Conservation (phyloP, 2,329 filamentous ascomycete genomes). For the Claviceps pazoutovae region DNA sequence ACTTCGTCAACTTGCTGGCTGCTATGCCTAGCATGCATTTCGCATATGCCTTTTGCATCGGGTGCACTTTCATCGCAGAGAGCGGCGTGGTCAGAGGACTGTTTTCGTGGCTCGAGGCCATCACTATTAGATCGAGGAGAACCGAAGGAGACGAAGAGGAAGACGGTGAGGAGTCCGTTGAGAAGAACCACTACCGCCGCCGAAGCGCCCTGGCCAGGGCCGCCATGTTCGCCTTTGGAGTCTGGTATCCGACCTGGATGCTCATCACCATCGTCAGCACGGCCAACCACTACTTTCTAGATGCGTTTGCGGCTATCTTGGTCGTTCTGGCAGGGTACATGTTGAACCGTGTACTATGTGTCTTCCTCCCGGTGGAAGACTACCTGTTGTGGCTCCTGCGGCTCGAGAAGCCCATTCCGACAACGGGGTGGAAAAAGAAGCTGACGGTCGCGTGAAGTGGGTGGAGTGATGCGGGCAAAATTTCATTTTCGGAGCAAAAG, state of each 20-base stretch:
- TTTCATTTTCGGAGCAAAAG: not conserved
- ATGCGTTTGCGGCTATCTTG: conserved; percentile 48
- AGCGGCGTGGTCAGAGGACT: conserved; percentile 31
- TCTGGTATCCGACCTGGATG: conserved; percentile 38
- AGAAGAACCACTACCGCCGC: conserved; percentile 9
- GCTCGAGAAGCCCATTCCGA: conserved; percentile 48
- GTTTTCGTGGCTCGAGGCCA: conserved; percentile 5
- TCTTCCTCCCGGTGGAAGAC: conserved; percentile 49
- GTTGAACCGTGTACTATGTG: conserved; percentile 37
- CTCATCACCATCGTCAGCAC: conserved; percentile 44
- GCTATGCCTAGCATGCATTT: conserved; percentile 45
- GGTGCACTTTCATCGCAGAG: conserved; percentile 36
- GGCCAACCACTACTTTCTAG: conserved; percentile 49
- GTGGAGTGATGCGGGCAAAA: not conserved
- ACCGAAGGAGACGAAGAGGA: conserved; percentile 5
- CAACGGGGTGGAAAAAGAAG: conserved; percentile 19
- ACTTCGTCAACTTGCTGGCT: conserved; percentile 42
- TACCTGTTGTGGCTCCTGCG: conserved; percentile 46
- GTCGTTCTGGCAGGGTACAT: conserved; percentile 46
- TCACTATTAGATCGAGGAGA: not conserved
- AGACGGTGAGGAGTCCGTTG: conserved; percentile 5
- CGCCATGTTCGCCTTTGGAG: conserved; percentile 22
- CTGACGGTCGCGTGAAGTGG: conserved; percentile 5
- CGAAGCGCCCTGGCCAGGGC: conserved; percentile 9
- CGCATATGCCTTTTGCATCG: conserved; percentile 39